Percentiles rank a stretch among this genome's conserved stretches.
Evolutionary conservation across 192 early-diverging fungal genomes (phyloP).

Genomic region (Backusella psychrophila): DNA sequence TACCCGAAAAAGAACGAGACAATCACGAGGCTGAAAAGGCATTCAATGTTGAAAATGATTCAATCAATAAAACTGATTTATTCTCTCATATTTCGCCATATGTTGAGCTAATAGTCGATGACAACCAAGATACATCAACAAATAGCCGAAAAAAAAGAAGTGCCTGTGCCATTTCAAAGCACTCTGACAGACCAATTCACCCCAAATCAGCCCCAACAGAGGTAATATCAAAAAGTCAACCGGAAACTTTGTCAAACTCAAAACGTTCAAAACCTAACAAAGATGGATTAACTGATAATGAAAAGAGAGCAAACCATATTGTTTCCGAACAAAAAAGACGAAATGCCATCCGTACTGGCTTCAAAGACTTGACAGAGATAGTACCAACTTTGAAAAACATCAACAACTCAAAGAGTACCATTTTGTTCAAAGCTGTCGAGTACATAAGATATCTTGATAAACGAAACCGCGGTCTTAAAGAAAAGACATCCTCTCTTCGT

Average conservation of each 20-base stretch:
- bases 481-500: constrained; percentile 17
- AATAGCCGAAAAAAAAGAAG: constrained; percentile 2
- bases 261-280: constrained; percentile 20
- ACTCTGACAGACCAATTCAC: background rate
- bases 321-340: constrained; percentile 72
- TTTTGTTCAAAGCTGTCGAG: constrained; percentile 67
- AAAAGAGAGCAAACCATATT: constrained; percentile 73
- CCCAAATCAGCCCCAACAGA: background rate
- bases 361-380: constrained; percentile 87
- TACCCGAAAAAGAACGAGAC: constrained; percentile 3
- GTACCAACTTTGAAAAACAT: constrained; percentile 75
- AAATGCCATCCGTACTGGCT: constrained; percentile 75
- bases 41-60: background rate
- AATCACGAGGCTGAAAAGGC: background rate
- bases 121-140: background rate
- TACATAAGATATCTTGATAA: constrained; percentile 61
- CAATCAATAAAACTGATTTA: background rate
- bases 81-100: background rate
- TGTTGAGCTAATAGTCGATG: background rate
- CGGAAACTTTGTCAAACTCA: background rate
- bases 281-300: constrained; percentile 67
- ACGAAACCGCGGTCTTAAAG: constrained; percentile 41
- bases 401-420: constrained; percentile 67
- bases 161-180: background rate
- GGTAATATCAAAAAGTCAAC: background rate